Conservation (phyloP, 306 rosid species). For the Pterocarpus macrocarpus region DNA sequence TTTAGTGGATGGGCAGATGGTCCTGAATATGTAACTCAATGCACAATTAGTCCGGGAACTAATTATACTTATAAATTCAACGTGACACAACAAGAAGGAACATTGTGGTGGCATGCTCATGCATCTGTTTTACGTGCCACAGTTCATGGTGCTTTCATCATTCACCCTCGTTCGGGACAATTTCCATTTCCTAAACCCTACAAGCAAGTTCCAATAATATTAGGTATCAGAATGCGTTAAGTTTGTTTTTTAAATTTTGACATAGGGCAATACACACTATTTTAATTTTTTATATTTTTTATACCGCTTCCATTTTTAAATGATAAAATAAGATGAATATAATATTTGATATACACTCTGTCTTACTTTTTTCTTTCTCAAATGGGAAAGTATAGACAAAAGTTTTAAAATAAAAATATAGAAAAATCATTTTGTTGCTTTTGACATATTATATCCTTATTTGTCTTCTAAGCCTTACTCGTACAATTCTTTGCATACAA, state of each 20-base stretch:
- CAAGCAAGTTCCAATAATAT: slow-evolving; percentile 57
- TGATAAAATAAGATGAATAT: too few relatives aligned
- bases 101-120: slow-evolving; percentile 84
- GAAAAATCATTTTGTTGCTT: too few relatives aligned
- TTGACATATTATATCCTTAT: too few relatives aligned
- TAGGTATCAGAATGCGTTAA: slow-evolving; percentile 46
- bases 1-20: slow-evolving; percentile 74
- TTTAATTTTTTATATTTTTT: too few relatives aligned
- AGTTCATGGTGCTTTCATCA: slow-evolving; percentile 65
- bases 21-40: slow-evolving; percentile 63
- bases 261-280: too few relatives aligned
- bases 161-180: slow-evolving; percentile 45
- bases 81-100: slow-evolving; percentile 68
- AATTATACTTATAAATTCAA: slow-evolving; percentile 61
- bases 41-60: slow-evolving; percentile 52
- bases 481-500: not conserved
- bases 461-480: too few relatives aligned
- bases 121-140: slow-evolving; percentile 65
- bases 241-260: too few relatives aligned
- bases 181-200: slow-evolving; percentile 56
- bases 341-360: too few relatives aligned
- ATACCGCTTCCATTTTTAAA: too few relatives aligned
- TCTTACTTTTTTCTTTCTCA: too few relatives aligned
- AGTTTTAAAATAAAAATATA: too few relatives aligned
- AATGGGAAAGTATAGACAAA: too few relatives aligned